Conservation (phyloP, 2,329 filamentous ascomycete genomes). For the Iodosphaeria phyllophila region DNA sequence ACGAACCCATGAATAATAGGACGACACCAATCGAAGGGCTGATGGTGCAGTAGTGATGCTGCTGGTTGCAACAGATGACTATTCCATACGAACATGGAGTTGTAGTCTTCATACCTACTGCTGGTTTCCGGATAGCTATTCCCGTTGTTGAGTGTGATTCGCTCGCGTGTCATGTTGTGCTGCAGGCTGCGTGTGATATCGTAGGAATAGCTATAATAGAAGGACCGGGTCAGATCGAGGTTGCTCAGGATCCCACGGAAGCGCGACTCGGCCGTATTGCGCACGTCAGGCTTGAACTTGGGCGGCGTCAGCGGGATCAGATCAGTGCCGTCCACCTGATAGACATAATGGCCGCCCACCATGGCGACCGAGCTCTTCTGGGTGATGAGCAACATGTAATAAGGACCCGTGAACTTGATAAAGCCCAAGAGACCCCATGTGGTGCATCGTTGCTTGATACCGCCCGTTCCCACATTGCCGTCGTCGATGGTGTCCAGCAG, state of each 20-base stretch:
- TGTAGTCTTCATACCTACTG: slow-evolving; percentile 52
- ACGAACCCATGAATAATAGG: slow-evolving; percentile 94
- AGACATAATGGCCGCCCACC: slow-evolving; percentile 89
- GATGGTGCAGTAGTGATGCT: slow-evolving; percentile 45
- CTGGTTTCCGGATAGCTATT: slow-evolving; percentile 35
- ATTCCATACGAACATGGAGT: slow-evolving; percentile 98
- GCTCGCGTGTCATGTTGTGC: slow-evolving; percentile 72
- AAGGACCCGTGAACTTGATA: slow-evolving; percentile 85
- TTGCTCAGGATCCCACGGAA: slow-evolving; percentile 83
- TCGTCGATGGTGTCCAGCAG: slow-evolving; percentile 90
- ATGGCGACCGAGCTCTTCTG: slow-evolving; percentile 93
- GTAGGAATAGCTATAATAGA: slow-evolving; percentile 98
- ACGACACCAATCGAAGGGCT: slow-evolving; percentile 88
- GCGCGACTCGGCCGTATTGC: slow-evolving; percentile 72
- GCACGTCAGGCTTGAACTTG: slow-evolving; percentile 56
- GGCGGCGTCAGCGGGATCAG: slow-evolving; percentile 70
- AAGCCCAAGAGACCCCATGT: slow-evolving; percentile 92
- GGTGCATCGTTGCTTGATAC: slow-evolving; percentile 73
- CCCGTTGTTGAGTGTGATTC: slow-evolving; percentile 49
- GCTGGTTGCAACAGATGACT: slow-evolving; percentile 71
- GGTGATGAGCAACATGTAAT: slow-evolving; percentile 93
- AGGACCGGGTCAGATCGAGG: slow-evolving; percentile 73
- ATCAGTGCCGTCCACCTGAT: slow-evolving; percentile 88
- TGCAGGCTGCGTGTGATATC: slow-evolving; percentile 86
- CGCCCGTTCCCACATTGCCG: slow-evolving; percentile 79